A percentile compares a stretch with the other conserved stretches of the same genome.
Conservation (phyloP, 495 filamentous ascomycete genomes). For the Neurospora cerealis region DNA sequence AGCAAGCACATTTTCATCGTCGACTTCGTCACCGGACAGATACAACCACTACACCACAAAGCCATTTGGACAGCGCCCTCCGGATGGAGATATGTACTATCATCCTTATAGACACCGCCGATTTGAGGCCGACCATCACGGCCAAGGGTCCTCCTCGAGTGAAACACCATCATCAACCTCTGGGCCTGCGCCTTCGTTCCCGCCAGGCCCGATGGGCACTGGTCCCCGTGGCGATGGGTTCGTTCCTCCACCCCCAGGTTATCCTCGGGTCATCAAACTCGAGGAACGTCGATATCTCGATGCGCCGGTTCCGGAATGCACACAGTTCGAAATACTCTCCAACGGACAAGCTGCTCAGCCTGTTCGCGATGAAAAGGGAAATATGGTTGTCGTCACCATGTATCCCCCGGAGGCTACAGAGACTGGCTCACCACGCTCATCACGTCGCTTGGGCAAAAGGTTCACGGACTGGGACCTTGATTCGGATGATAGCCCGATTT, state of each 20-base stretch:
- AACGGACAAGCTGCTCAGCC: constrained; percentile 25
- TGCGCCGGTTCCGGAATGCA: constrained; percentile 38
- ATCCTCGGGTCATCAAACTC: constrained; percentile 68
- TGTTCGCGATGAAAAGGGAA: constrained; percentile 27
- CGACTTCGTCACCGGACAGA: not conserved
- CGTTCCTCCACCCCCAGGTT: constrained; percentile 25
- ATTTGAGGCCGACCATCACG: constrained; percentile 2
- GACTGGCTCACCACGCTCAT: not conserved
- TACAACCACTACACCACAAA: not conserved
- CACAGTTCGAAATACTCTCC: constrained; percentile 56
- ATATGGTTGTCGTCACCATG: constrained; percentile 35
- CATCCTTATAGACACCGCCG: not conserved
- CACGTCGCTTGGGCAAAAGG: not conserved
- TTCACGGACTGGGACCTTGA: not conserved
- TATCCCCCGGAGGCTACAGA: constrained; percentile 42
- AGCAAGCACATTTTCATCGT: not conserved
- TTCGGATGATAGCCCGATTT: not conserved
- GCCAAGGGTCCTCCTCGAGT: not conserved
- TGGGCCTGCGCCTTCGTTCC: constrained; percentile 4
- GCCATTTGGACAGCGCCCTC: not conserved
- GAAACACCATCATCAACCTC: constrained; percentile 1
- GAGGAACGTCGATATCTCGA: constrained; percentile 58
- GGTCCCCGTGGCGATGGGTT: constrained; percentile 9
- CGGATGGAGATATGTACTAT: not conserved
- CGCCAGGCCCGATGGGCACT: constrained; percentile 7